Base-by-base conservation (phyloP, 768 basidiomycete genomes). In the Tephrocybe sp. region DNA sequence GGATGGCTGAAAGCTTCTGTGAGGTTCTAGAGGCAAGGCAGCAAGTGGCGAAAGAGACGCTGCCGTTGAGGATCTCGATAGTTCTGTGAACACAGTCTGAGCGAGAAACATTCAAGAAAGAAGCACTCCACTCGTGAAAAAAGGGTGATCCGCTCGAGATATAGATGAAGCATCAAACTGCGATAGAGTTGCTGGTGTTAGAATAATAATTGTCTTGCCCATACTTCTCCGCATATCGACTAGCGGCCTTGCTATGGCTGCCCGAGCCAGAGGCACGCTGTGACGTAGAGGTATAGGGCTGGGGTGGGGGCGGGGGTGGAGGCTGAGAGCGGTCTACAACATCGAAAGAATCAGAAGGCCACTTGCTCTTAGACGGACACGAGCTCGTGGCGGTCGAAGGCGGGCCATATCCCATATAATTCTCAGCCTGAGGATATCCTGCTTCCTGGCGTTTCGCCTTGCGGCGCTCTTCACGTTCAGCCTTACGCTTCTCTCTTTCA, bases 401-500 rank as follows among this genome's bases (percentile, higher is more conserved):
- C 26, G 7, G 4, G 26, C 26, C 26, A 26, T 26, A 26, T 7
- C 26, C 26, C 26, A 4, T 3, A n/a, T 11, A 41, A 20, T 9
- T 35, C 2, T 49, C 48, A 42, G 31, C 34, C 16, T 39, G 22
- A 20, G 35, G 19, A 41, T 41, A 23, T n/a, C 48, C 22, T 33
- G 48, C 20, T 49, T 49, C 41, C 7, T 13, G 34, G 26, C 30
- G 42, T 14, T 38, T 43, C 7, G 26, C 42, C 35, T n/a, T 44
- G 35, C 43, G 39, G 17, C 20, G 16, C 22, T 44, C 48, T 57
- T 49, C 59, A 30, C 23, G 43, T 19, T 47, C 49, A 23, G 19
- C 33, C 45, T 45, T 36, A 43, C 10, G 49, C 45, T 51, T 52
- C 3, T 47, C 48, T 12, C 45, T 57, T 43, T 58, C 65, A 55